phyloP scores from a whole-genome alignment of 169 alveolate genomes.

The Eimeria acervulina region DNA sequence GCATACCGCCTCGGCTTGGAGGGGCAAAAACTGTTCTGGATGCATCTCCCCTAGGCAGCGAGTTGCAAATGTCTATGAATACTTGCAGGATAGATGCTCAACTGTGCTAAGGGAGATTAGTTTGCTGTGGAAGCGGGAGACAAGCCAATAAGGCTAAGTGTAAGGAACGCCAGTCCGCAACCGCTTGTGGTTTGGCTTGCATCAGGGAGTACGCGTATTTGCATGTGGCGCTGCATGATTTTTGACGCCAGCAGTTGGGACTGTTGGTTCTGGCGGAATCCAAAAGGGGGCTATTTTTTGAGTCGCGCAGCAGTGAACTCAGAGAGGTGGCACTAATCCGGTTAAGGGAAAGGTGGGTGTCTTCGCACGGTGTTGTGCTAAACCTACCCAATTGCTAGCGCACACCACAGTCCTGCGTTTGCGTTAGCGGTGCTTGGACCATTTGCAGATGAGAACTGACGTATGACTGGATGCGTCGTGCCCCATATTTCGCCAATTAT shows the following conservation, averaged over 20 bases:
- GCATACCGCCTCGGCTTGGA: not conserved
- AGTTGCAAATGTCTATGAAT: not conserved
- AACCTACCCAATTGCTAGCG: not conserved
- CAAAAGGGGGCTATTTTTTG: not conserved
- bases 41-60: not conserved
- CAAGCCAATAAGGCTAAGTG: not conserved
- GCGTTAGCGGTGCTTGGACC: not conserved
- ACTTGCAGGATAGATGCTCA: not conserved
- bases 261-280: not conserved
- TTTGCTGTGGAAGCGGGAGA: not conserved
- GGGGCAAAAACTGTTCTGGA: too few relatives aligned
- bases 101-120: not conserved
- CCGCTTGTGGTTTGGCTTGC: not conserved
- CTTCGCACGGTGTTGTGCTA: not conserved
- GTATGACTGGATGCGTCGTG: too few relatives aligned
- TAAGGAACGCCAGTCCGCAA: not conserved
- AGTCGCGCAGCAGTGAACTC: not conserved
- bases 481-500: too few relatives aligned
- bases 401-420: not conserved
- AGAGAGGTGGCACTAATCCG: not conserved
- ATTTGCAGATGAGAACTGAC: too few relatives aligned
- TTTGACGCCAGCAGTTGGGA: not conserved
- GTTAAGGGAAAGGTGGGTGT: not conserved
- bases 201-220: not conserved
- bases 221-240: not conserved